Conservation (phyloP, 2,329 filamentous ascomycete species). For the Penicillium psychrosexuale region DNA sequence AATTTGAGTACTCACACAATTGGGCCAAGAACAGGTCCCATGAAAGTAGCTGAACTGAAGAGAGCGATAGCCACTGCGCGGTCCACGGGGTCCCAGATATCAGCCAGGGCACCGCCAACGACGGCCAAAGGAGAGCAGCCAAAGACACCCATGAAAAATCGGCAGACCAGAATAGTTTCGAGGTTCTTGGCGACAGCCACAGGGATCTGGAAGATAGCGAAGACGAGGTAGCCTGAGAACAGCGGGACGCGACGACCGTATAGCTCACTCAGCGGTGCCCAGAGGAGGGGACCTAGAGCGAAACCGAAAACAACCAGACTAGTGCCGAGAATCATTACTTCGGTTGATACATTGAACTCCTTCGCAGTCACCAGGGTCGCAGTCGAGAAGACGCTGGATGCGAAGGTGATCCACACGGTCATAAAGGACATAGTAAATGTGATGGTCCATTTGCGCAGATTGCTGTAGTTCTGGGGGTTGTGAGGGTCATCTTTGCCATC, state of each 20-base stretch:
- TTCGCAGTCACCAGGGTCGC: constrained; percentile 42
- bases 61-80: constrained; percentile 47
- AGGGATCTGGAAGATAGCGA: constrained; percentile 54
- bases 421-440: constrained; percentile 43
- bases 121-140: constrained; percentile 51
- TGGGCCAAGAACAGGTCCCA: constrained; percentile 49
- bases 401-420: constrained; percentile 50
- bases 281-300: constrained; percentile 40
- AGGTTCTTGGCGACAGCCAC: constrained; percentile 53
- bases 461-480: constrained; percentile 30
- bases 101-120: constrained; percentile 49
- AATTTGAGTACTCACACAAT: constrained; percentile 36
- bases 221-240: constrained; percentile 46
- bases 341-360: constrained; percentile 46
- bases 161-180: constrained; percentile 51
- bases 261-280: constrained; percentile 45
- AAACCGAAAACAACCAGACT: constrained; percentile 50
- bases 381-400: constrained; percentile 47
- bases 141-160: constrained; percentile 53
- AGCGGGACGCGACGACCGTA: constrained; percentile 50
- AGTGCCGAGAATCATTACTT: constrained; percentile 51
- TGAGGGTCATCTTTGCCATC: constrained; percentile 30
- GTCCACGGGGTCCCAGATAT: constrained; percentile 50
- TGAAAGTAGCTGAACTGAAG: constrained; percentile 49
- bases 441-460: constrained; percentile 40